A percentile compares a stretch with the other conserved stretches of the same genome.
phyloP scores from a whole-genome alignment of 352 stramenopile species.

The Pythium periplocum region DNA sequence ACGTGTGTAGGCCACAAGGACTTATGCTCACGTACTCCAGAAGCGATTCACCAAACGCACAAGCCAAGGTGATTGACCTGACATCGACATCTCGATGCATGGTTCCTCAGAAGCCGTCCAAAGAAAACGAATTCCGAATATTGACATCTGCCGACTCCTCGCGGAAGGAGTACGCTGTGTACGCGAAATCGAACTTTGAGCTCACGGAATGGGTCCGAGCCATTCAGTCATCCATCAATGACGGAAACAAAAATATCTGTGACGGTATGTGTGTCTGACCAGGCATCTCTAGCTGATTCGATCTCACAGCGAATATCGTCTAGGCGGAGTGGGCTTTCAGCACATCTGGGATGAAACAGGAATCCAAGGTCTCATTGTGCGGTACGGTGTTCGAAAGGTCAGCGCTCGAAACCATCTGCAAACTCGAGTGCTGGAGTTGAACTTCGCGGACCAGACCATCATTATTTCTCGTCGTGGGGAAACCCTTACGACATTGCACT shows the following conservation, averaged over 20 bases:
- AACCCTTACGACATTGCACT: conserved; percentile 70
- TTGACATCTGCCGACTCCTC: conserved; percentile 71
- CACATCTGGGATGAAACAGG: conserved; percentile 73
- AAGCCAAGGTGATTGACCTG: conserved; percentile 66
- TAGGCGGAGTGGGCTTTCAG: conserved; percentile 46
- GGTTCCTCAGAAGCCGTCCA: conserved; percentile 43
- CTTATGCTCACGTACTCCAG: conserved; percentile 76
- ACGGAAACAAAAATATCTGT: conserved; percentile 69
- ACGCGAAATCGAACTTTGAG: conserved; percentile 66
- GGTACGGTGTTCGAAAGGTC: conserved; percentile 79
- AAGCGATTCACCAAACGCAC: conserved; percentile 42
- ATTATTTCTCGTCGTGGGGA: conserved; percentile 74
- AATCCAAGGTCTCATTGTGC: conserved; percentile 77
- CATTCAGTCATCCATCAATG: conserved; percentile 80
- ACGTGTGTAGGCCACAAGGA: conserved; percentile 41
- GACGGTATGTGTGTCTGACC: conserved; percentile 29
- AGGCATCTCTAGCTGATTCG: no score
- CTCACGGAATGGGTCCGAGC: conserved; percentile 79
- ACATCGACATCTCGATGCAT: conserved; percentile 73
- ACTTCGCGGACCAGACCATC: conserved; percentile 83
- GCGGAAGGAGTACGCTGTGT: conserved; percentile 55
- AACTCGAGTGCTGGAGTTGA: conserved; percentile 80
- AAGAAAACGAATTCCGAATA: conserved; percentile 75
- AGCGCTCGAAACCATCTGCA: conserved; percentile 75
- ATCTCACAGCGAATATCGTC: no score